These are phyloP conservation scores for Mortierella sp. DNA, from an alignment of 371 early-diverging fungal species.

Conservation along the genomic window DNA sequence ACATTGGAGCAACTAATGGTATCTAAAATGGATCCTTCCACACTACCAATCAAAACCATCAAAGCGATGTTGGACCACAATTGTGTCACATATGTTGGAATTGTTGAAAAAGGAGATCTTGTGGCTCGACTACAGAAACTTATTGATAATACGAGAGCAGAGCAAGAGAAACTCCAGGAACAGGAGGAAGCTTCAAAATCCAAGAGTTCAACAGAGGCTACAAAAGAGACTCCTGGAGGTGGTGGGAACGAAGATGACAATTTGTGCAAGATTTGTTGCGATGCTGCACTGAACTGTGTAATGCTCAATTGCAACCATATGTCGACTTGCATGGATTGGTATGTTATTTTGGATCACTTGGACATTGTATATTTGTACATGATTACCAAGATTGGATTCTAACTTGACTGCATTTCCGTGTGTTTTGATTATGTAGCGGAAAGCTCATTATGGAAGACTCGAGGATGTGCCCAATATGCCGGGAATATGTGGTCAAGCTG, in stretches of 20 bases:
- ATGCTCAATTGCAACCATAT: conserved; percentile 57
- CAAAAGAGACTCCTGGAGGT: conserved; percentile 13
- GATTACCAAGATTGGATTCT: background rate
- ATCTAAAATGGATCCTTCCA: conserved; percentile 31
- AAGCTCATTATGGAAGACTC: conserved; percentile 54
- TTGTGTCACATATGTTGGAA: conserved; percentile 50
- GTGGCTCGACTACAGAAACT: conserved; percentile 47
- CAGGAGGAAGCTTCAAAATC: conserved; percentile 23
- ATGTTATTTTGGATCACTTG: conserved; percentile 9
- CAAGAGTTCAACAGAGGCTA: conserved; percentile 14
- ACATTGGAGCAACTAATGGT: conserved; percentile 35
- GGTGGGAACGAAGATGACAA: conserved; percentile 40
- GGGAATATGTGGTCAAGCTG: conserved; percentile 45
- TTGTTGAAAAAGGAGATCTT: conserved; percentile 50
- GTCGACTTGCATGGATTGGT: conserved; percentile 58
- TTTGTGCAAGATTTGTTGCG: conserved; percentile 55
- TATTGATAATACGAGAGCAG: conserved; percentile 48
- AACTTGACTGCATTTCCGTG: background rate
- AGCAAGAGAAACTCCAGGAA: conserved; percentile 36
- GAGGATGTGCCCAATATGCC: conserved; percentile 54
- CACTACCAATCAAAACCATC: conserved; percentile 44
- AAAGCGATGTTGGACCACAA: conserved; percentile 38
- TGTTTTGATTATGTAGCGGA: conserved; percentile 19
- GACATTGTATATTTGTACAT: background rate
- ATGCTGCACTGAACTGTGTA: conserved; percentile 53